Percentiles rank a stretch among this genome's conserved stretches.
Evolutionary conservation across 2,329 filamentous ascomycete species (phyloP).

Genomic region (Lachnellula subtilissima): DNA sequence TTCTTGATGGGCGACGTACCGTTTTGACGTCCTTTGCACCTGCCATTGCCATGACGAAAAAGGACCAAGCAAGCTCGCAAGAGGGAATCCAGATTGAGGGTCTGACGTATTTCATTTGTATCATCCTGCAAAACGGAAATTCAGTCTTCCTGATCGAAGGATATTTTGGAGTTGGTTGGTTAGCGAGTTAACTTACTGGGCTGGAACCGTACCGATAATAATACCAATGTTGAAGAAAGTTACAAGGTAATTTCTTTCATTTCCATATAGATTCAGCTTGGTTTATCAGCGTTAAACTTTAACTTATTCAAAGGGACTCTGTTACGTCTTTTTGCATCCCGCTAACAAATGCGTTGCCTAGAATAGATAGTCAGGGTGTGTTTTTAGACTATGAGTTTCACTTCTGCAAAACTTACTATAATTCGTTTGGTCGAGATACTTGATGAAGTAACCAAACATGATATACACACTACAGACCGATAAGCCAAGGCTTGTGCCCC

Average conservation of each 20-base stretch:
- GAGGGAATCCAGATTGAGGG: constrained; percentile 38
- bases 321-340: constrained; percentile 34
- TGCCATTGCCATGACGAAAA: constrained; percentile 31
- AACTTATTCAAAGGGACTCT: neutral
- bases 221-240: constrained; percentile 48
- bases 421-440: constrained; percentile 12
- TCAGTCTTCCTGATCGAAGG: too few relatives aligned
- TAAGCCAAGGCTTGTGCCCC: neutral
- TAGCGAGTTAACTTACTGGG: neutral
- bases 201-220: constrained; percentile 40
- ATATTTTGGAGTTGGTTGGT: too few relatives aligned
- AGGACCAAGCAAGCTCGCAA: constrained; percentile 32
- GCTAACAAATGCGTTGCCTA: constrained; percentile 36
- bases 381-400: constrained; percentile 5
- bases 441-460: constrained; percentile 13
- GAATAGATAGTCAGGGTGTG: constrained; percentile 10
- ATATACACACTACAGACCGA: neutral
- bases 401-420: constrained; percentile 2
- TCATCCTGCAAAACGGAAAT: constrained; percentile 21
- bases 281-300: neutral
- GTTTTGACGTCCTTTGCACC: constrained; percentile 27
- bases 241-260: constrained; percentile 37
- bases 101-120: constrained; percentile 31
- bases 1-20: neutral
- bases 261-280: constrained; percentile 33